Evolutionary conservation across 805 yeast species (phyloP).

Genomic region (Kodamaea laetipori): DNA sequence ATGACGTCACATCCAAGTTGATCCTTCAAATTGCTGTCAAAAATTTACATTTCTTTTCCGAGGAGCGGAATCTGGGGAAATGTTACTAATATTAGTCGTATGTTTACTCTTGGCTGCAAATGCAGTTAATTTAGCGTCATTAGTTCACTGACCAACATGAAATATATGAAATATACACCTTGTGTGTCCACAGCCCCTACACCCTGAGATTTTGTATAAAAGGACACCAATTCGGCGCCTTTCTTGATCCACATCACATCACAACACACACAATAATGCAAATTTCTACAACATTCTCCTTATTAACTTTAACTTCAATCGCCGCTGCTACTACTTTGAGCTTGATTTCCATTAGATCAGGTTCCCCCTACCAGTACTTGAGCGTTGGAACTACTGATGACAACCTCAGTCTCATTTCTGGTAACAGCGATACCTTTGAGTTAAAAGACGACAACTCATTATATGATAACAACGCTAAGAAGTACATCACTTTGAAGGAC

Average conservation of each 20-base stretch:
- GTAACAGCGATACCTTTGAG: conserved; percentile 19
- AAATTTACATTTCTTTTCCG: too few relatives aligned
- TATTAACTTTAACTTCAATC: conserved; percentile 24
- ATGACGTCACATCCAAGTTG: too few relatives aligned
- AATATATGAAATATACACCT: too few relatives aligned
- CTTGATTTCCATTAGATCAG: conserved; percentile 27
- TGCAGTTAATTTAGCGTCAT: too few relatives aligned
- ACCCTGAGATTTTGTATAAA: too few relatives aligned
- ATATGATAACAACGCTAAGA: conserved; percentile 20
- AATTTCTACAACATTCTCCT: conserved; percentile 20
- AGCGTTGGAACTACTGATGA: conserved; percentile 12
- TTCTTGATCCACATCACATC: conserved; percentile 10
- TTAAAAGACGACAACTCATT: conserved; percentile 30
- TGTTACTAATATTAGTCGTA: too few relatives aligned
- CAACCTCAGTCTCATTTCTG: conserved; percentile 16
- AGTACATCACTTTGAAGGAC: conserved; percentile 18
- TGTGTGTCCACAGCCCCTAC: too few relatives aligned
- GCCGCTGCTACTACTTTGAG: conserved; percentile 27
- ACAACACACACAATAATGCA: conserved; percentile 15
- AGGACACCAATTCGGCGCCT: too few relatives aligned
- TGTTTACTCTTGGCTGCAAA: too few relatives aligned
- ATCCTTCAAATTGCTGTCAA: too few relatives aligned
- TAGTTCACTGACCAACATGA: too few relatives aligned
- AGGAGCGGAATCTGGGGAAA: too few relatives aligned
- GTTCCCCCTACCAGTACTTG: conserved; percentile 27